phyloP scores from a whole-genome alignment of 1,139 yeast genomes.

The Groenewaldozyma sp. region DNA sequence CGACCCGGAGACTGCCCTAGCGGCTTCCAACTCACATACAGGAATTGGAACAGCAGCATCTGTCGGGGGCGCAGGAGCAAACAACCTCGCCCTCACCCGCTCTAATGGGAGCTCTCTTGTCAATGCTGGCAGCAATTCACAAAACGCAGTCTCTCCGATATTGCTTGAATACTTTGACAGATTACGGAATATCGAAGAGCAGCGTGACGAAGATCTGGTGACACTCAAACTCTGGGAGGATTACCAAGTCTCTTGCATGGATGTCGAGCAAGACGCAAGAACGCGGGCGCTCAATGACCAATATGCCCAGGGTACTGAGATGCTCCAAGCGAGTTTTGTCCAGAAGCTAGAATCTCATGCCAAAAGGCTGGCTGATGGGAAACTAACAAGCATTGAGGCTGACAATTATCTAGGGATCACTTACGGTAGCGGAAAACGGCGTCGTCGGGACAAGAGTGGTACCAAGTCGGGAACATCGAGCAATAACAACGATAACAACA shows the following conservation, averaged over 20 bases:
- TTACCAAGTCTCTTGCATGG: neutral
- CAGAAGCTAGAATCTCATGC: neutral
- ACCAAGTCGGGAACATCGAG: no score
- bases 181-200: neutral
- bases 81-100: no score
- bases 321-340: neutral
- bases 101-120: no score
- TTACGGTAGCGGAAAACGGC: neutral
- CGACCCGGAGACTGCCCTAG: neutral
- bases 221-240: conserved; percentile 2
- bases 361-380: neutral
- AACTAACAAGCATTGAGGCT: neutral
- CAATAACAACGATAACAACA: neutral
- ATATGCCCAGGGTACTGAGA: conserved; percentile 1
- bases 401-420: conserved; percentile 1
- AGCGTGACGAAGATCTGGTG: neutral
- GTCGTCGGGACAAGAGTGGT: no score
- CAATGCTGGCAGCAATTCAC: no score
- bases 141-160: neutral
- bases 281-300: neutral
- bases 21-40: neutral
- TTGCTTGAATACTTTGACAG: neutral
- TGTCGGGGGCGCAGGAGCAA: no score
- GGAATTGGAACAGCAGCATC: no score
- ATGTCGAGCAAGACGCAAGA: neutral